Conservation (phyloP, 305 asterid genomes). For the Rubia tinctorum region DNA sequence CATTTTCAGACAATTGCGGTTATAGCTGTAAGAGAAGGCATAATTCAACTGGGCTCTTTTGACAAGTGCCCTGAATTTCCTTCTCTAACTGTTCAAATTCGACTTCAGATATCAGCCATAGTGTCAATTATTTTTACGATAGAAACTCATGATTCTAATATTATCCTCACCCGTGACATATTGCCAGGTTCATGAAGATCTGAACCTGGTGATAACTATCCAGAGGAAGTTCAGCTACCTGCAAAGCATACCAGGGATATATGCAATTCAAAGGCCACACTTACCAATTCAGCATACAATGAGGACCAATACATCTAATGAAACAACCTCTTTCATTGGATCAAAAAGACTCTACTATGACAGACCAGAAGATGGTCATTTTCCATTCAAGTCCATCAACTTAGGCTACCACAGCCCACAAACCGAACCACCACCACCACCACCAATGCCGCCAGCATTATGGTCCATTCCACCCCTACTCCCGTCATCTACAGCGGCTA, state of each 20-base stretch:
- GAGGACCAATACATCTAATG: slow-evolving; percentile 26
- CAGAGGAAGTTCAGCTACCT: slow-evolving; percentile 74
- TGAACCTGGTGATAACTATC: slow-evolving; percentile 53
- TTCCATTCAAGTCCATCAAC: slow-evolving; percentile 41
- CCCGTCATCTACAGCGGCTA: slow-evolving; percentile 34
- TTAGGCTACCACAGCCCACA: slow-evolving; percentile 54
- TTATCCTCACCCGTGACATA: not conserved
- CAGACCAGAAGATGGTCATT: slow-evolving; percentile 15
- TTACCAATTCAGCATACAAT: slow-evolving; percentile 26
- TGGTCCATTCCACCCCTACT: slow-evolving; percentile 64
- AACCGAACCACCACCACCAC: slow-evolving; percentile 29
- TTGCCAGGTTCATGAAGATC: slow-evolving; percentile 58
- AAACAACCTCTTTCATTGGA: slow-evolving; percentile 27
- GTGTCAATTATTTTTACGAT: too few relatives aligned
- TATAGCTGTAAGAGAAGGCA: slow-evolving; percentile 74
- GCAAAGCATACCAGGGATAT: slow-evolving; percentile 64
- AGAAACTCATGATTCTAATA: too few relatives aligned
- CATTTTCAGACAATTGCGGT: slow-evolving; percentile 67
- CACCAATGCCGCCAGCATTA: slow-evolving; percentile 30
- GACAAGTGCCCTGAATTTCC: slow-evolving; percentile 34
- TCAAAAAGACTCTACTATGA: slow-evolving; percentile 42
- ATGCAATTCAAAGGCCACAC: slow-evolving; percentile 54
- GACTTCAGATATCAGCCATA: not conserved
- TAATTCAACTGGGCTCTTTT: slow-evolving; percentile 79
- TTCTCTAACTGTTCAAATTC: not conserved